Conservation (phyloP, 345 rosid species). For the Turnera subulata region DNA sequence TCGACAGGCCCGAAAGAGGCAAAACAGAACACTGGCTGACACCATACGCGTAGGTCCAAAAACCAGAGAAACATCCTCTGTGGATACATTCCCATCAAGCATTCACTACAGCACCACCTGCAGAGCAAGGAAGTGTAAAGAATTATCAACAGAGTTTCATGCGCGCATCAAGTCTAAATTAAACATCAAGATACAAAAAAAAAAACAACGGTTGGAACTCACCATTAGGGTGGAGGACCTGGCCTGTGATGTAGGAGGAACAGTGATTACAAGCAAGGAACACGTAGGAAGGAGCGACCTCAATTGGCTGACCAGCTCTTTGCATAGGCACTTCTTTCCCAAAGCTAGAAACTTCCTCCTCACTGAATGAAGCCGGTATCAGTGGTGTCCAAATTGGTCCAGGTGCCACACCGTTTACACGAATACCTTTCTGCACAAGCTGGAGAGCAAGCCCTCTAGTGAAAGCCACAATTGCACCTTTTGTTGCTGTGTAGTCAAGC, state of each 20-base stretch:
- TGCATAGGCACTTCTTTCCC: slow-evolving; percentile 61
- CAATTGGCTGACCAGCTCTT: slow-evolving; percentile 78
- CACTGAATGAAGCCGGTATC: slow-evolving; percentile 52
- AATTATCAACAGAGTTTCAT: no score
- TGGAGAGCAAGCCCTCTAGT: slow-evolving; percentile 71
- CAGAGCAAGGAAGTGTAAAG: neutral
- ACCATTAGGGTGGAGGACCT: slow-evolving; percentile 81
- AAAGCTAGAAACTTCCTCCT: slow-evolving; percentile 42
- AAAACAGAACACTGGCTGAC: no score
- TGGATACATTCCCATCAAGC: slow-evolving; percentile 34
- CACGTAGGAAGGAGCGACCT: slow-evolving; percentile 65
- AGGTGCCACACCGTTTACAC: slow-evolving; percentile 73
- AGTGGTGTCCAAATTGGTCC: slow-evolving; percentile 88
- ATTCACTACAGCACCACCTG: slow-evolving; percentile 50
- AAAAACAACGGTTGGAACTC: neutral
- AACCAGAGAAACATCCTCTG: no score
- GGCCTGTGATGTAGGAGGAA: slow-evolving; percentile 81
- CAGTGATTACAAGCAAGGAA: slow-evolving; percentile 72
- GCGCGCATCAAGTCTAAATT: no score
- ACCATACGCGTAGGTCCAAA: no score
- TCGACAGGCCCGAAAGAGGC: no score
- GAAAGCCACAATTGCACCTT: slow-evolving; percentile 77
- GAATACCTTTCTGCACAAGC: slow-evolving; percentile 50
- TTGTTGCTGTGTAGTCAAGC: slow-evolving; percentile 66
- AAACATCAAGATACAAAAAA: neutral